Evolutionary conservation across 139 green algal species (phyloP), one percentile per base, ranked within the genome.

Genomic region (Ulvella scutata): DNA sequence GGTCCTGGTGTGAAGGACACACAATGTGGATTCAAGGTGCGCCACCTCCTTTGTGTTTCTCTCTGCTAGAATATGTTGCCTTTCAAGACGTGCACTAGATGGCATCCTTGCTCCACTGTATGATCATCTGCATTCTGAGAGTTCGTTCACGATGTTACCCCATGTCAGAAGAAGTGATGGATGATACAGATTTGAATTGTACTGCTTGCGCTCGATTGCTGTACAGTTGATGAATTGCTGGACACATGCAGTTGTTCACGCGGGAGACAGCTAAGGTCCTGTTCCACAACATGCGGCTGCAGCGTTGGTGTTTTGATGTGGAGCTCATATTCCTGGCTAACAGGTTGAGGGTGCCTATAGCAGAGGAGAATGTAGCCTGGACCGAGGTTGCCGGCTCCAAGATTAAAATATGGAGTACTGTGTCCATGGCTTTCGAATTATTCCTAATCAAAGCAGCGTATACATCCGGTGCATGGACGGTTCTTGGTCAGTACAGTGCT

Each of bases 261-360:
- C 82, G 94, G 0, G 72, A 74, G 4, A 85, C 94, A 2, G 94
- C 89, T 0, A 82, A 80, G 36, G 26, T 80, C 38, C 62, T 98
- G 38, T 96, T 92, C 76, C 67, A 61, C 75, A 97, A 98, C 74
- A 88, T 95, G 82, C 87, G 92, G 26, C 85, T 98, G 74, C 88
- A 94, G 81, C 85, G 94, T 7, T 98, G 94, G 94, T 96, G 90
- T 81, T 98, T 98, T 82, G 94, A 98, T 79, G 94, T 98, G 33
- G 94, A 98, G 87, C 85, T 98, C 28, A 72, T 97, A 3, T 88
- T 88, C 72, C 77, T 98, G 72, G 90, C 90, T 3, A 77, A 92
- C 38, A 59, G 75, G 72, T 77, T 97, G 75, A 36, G 79, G 21
- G 83, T 96, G 34, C 85, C 85, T 34, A 75, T 93, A 17, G 73